phyloP scores from a whole-genome alignment of 2,329 filamentous ascomycete genomes.

The Bipolaris sorokiniana region DNA sequence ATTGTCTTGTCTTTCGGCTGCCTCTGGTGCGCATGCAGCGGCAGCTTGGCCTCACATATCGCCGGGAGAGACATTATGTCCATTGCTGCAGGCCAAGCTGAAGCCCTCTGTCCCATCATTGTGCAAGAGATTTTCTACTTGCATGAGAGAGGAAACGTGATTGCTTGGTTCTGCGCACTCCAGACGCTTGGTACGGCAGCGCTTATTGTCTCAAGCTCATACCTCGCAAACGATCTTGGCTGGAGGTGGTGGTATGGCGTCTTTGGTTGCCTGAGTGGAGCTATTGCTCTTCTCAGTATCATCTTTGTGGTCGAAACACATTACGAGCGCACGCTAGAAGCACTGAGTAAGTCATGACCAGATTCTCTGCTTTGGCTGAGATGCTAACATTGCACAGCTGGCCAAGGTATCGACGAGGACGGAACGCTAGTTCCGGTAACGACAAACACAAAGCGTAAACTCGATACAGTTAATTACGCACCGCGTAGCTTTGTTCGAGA shows the following conservation, averaged over 20 bases:
- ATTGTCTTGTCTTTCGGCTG: constrained; percentile 15
- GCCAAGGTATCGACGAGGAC: constrained; percentile 18
- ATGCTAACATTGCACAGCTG: constrained; percentile 7
- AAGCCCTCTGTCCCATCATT: constrained; percentile 18
- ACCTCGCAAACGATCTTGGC: constrained; percentile 15
- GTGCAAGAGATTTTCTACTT: constrained; percentile 19
- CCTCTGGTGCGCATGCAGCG: constrained; percentile 16
- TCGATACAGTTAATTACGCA: constrained; percentile 12
- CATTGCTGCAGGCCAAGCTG: constrained; percentile 20
- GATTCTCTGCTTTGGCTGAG: not conserved
- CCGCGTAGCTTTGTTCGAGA: constrained; percentile 14
- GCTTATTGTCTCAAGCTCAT: constrained; percentile 17
- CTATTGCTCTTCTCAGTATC: constrained; percentile 14
- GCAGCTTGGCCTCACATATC: constrained; percentile 16
- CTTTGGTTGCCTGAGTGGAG: constrained; percentile 13
- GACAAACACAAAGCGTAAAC: constrained; percentile 10
- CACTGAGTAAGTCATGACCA: constrained; percentile 11
- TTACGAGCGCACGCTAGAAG: constrained; percentile 15
- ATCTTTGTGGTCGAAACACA: constrained; percentile 19
- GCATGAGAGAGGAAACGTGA: constrained; percentile 16
- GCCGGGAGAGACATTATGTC: constrained; percentile 20
- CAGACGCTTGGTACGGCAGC: constrained; percentile 18
- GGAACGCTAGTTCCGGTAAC: constrained; percentile 15
- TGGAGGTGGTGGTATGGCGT: constrained; percentile 23
- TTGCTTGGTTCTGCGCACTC: constrained; percentile 20